Conservation (phyloP, 495 filamentous ascomycete genomes). For the Echria macrotheca region DNA sequence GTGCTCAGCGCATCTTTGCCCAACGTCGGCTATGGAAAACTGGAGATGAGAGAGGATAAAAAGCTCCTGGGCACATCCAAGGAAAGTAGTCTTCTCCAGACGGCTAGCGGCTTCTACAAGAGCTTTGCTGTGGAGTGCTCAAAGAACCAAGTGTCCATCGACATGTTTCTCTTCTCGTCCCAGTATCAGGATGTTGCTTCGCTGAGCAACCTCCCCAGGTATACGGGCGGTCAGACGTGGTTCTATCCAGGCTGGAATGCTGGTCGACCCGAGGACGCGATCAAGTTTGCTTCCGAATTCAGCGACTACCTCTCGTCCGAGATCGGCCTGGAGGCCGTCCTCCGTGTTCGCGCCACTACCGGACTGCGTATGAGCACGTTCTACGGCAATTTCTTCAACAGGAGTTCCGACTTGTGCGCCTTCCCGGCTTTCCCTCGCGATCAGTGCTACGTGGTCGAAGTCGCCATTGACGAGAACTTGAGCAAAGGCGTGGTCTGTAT, state of each 20-base stretch:
- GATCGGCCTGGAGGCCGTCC: conserved; percentile 92
- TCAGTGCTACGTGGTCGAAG: conserved; percentile 97
- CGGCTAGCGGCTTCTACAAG: conserved; percentile 94
- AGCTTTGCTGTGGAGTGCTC: conserved; percentile 98
- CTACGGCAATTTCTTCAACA: conserved; percentile 99
- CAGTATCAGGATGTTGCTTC: conserved; percentile 97
- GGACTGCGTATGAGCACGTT: conserved; percentile 95
- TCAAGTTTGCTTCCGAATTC: conserved; percentile 95
- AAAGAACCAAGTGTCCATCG: conserved; percentile 95
- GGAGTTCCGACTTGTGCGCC: conserved; percentile 91
- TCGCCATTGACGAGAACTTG: conserved; percentile 92
- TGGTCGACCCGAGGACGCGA: conserved; percentile 83
- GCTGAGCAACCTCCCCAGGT: conserved; percentile 87
- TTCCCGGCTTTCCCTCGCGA: conserved; percentile 97
- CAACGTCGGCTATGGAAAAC: conserved; percentile 83
- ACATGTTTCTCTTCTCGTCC: conserved; percentile 98
- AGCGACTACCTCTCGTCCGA: conserved; percentile 93
- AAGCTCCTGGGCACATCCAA: conserved; percentile 92
- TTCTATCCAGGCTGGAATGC: conserved; percentile 99
- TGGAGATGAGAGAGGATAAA: conserved; percentile 95
- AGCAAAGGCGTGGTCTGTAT: conserved; percentile 91
- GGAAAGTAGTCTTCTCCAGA: conserved; percentile 81
- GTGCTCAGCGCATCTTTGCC: conserved; percentile 85
- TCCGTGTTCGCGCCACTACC: conserved; percentile 90
- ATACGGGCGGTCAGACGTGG: conserved; percentile 96